Conservation (phyloP, 2,329 filamentous ascomycete species). For the Pseudonectria foliicola region DNA sequence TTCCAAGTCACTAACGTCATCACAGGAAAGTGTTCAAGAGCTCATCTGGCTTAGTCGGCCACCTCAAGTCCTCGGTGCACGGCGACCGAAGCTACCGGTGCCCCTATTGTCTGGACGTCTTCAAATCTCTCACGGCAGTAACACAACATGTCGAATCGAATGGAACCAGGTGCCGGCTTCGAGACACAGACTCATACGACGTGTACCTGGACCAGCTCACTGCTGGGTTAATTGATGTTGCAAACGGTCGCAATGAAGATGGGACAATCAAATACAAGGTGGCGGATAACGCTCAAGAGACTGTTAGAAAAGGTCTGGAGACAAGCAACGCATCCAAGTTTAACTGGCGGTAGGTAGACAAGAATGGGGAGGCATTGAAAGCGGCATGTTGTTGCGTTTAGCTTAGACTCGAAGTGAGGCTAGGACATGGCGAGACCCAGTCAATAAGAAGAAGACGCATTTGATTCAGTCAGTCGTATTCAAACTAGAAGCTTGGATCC, state of each 20-base stretch:
- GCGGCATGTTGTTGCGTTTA: no score
- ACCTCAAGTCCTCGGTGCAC: slow-evolving; percentile 40
- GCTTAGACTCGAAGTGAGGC: no score
- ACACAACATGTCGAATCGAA: slow-evolving; percentile 43
- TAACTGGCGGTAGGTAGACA: no score
- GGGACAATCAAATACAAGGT: slow-evolving; percentile 22
- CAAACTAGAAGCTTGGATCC: no score
- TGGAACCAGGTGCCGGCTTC: slow-evolving; percentile 35
- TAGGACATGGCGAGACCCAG: no score
- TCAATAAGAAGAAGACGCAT: no score
- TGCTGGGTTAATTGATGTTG: slow-evolving; percentile 24
- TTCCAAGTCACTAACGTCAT: slow-evolving; percentile 1
- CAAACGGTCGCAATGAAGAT: slow-evolving; percentile 13
- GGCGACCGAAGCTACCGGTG: slow-evolving; percentile 30
- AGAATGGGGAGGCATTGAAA: no score
- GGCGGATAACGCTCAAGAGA: slow-evolving; percentile 8
- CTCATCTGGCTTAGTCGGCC: slow-evolving; percentile 26
- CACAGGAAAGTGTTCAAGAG: slow-evolving; percentile 35
- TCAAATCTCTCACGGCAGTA: slow-evolving; percentile 35
- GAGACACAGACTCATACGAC: slow-evolving; percentile 31
- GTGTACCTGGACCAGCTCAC: slow-evolving; percentile 27
- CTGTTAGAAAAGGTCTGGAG: neutral
- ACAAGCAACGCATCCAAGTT: neutral
- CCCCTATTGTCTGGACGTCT: slow-evolving; percentile 36
- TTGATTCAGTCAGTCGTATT: no score